Base-by-base conservation (phyloP, 768 basidiomycete genomes). In the Hericium erinaceus region DNA sequence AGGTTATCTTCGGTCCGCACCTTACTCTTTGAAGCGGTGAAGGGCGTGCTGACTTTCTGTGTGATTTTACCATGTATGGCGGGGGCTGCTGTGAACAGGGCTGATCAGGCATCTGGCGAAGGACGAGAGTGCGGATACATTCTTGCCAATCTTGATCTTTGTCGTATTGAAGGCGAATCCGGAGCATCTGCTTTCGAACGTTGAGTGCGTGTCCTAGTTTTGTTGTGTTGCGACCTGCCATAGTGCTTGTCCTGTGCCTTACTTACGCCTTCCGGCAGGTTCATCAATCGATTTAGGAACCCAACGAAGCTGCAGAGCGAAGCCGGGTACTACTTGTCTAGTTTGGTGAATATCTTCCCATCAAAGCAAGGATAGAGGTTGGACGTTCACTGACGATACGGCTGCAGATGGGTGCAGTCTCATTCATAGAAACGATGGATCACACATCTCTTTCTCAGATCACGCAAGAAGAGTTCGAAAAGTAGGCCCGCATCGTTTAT, bases 401-500 rank as follows among this genome's bases (percentile, higher is more conserved):
- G 37, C 39, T 12, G 26, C 59, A 98, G 93, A 95, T 89, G 82
- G 97, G 93, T 3, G 93, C 97, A 2, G 91, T 98, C 39, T 90
- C 92, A 1, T 99, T 98, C 69, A 94, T 99, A 60, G 97, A 99
- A 72, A 91, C 93, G 0, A 94, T 99, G 92, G 97, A 98, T 68
- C 90, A 95, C 58, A 87, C 92, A 0, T 89, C 90, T 8, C 73
- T 99, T 46, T 95, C 93, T n/a, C 87, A 90, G 64, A 98, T 98
- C 60, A 83, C 89, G 0, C 89, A 93, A 68, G 87, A 89, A 48
- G 92, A 98, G 61, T 99, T 99, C 58, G 97, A 98, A 68, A 76
- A 72, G 86, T 87, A 66, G 44, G 75, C 61, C 51, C 26, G 37
- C 41, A 18, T 18, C 24, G 50, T 38, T 48, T 48, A 24, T 3